Evolutionary conservation across 805 yeast genomes (phyloP).

Genomic region (Candida corydali): DNA sequence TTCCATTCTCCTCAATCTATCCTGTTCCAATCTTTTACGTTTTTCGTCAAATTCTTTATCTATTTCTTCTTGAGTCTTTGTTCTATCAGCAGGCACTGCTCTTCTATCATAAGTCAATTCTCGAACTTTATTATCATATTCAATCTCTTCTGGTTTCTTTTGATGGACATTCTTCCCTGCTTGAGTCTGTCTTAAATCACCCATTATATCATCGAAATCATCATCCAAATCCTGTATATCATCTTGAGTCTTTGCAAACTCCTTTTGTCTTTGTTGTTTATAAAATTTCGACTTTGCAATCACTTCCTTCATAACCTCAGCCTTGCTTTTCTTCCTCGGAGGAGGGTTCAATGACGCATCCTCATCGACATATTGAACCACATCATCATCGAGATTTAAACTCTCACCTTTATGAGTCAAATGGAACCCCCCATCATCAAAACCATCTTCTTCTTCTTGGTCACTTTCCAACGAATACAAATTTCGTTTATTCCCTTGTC

Average conservation of each 20-base stretch:
- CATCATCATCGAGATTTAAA: slow-evolving; percentile 52
- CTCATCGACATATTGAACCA: slow-evolving; percentile 36
- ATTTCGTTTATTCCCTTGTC: slow-evolving; percentile 61
- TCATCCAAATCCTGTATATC: slow-evolving; percentile 68
- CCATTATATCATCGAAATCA: slow-evolving; percentile 66
- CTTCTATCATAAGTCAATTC: slow-evolving; percentile 67
- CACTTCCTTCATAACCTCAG: slow-evolving; percentile 82
- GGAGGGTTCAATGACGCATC: slow-evolving; percentile 37
- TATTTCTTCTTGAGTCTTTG: slow-evolving; percentile 73
- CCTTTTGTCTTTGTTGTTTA: slow-evolving; percentile 69
- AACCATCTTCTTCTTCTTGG: slow-evolving; percentile 57
- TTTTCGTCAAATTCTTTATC: slow-evolving; percentile 57
- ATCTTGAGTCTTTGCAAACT: slow-evolving; percentile 56
- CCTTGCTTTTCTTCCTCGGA: slow-evolving; percentile 67
- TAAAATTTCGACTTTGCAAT: slow-evolving; percentile 78
- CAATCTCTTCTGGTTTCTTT: slow-evolving; percentile 40
- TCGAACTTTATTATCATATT: slow-evolving; percentile 63
- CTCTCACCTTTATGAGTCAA: slow-evolving; percentile 81
- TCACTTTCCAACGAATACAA: slow-evolving; percentile 57
- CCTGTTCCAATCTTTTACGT: slow-evolving; percentile 60
- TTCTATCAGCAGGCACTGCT: slow-evolving; percentile 77
- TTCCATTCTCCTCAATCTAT: slow-evolving; percentile 69
- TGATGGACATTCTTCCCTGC: slow-evolving; percentile 14
- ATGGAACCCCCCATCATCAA: slow-evolving; percentile 39
- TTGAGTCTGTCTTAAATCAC: slow-evolving; percentile 36